Percentiles rank a stretch among this genome's conserved stretches.
phyloP scores from a whole-genome alignment of 2,329 filamentous ascomycete genomes.

The Coniochaeta prunicola region DNA sequence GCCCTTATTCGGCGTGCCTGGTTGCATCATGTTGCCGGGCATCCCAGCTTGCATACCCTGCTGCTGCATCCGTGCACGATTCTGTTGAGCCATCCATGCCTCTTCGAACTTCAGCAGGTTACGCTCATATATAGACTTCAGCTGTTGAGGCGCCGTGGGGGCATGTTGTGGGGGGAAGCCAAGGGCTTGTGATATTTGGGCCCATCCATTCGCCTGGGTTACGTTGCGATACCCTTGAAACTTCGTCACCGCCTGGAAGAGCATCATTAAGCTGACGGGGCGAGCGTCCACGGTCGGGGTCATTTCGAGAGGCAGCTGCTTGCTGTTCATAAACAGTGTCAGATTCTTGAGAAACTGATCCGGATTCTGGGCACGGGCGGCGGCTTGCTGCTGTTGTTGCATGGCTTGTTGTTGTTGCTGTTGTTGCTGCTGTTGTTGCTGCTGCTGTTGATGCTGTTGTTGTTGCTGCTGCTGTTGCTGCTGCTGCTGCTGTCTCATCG shows the following conservation, averaged over 20 bases:
- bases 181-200: conserved; percentile 58
- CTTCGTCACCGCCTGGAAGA: conserved; percentile 74
- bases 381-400: conserved; percentile 9
- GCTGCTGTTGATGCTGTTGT: conserved; percentile 14
- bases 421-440: conserved; percentile 15
- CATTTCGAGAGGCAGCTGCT: conserved; percentile 65
- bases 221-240: conserved; percentile 71
- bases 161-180: conserved; percentile 55
- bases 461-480: conserved; percentile 33
- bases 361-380: conserved; percentile 37
- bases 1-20: conserved; percentile 35
- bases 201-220: conserved; percentile 65
- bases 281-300: conserved; percentile 69
- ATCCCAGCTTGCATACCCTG: conserved; percentile 13
- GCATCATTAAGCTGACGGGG: conserved; percentile 63
- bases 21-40: conserved; percentile 3
- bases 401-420: conserved; percentile 14
- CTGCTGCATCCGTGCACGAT: conserved; percentile 33
- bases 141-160: conserved; percentile 59
- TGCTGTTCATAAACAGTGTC: conserved; percentile 67
- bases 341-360: conserved; percentile 73
- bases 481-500: conserved; percentile 40
- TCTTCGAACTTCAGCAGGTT: conserved; percentile 75
- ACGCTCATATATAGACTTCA: conserved; percentile 67
- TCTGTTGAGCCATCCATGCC: conserved; percentile 50